Evolutionary conservation across 352 stramenopile species (phyloP).

Genomic region (Blastocystis sp.): DNA sequence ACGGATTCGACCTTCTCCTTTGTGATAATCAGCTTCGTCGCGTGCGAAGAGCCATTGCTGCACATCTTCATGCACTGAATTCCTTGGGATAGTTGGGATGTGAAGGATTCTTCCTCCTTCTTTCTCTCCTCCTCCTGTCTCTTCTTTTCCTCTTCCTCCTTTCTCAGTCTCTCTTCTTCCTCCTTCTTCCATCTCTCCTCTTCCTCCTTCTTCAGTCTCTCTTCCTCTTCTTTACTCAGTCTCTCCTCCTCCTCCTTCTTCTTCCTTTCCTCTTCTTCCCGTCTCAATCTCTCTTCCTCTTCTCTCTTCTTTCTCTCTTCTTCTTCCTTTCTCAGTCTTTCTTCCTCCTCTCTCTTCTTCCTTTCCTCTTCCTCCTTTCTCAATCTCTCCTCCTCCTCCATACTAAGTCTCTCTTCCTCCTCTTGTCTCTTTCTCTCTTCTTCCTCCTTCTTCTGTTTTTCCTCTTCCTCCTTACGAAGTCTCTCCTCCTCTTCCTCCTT

Average conservation of each 20-base stretch:
- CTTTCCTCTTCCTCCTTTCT: neutral
- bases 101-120: neutral
- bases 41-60: neutral
- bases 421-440: conserved; percentile 1
- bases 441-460: neutral
- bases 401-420: neutral
- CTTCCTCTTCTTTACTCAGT: neutral
- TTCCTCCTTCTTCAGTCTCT: neutral
- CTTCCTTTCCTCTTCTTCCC: neutral
- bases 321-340: neutral
- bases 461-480: neutral
- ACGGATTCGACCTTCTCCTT: neutral
- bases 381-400: neutral
- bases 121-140: neutral
- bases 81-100: neutral
- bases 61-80: neutral
- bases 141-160: neutral
- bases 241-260: conserved; percentile 7
- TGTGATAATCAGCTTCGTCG: neutral
- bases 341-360: no score
- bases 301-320: neutral
- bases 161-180: neutral
- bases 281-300: neutral
- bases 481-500: neutral
- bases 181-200: neutral